These are phyloP conservation scores for Ustilago shanxiensis DNA, from an alignment of 1,284 basidiomycete genomes.

Conservation along the genomic window DNA sequence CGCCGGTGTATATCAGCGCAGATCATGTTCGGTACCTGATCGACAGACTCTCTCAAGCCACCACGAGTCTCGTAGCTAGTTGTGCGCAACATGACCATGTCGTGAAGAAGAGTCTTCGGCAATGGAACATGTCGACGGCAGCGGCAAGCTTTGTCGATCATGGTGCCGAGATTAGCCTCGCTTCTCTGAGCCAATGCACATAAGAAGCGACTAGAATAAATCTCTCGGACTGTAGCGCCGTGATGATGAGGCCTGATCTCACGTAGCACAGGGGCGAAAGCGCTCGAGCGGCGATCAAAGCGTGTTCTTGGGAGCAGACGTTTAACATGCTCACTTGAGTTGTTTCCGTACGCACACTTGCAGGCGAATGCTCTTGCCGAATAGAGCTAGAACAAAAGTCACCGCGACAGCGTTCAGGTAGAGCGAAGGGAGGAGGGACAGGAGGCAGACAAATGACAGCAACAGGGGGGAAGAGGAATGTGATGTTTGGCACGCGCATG, in stretches of 20 bases:
- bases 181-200: too few species aligned
- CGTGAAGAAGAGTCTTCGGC: conserved; percentile 11
- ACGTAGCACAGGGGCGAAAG: too few species aligned
- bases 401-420: not conserved
- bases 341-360: not conserved
- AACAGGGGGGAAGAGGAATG: conserved; percentile 8
- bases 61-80: not conserved
- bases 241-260: not conserved
- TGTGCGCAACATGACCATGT: not conserved
- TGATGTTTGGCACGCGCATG: conserved; percentile 6
- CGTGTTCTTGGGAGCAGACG: not conserved
- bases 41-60: conserved; percentile 12
- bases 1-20: not conserved
- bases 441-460: conserved; percentile 10
- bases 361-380: not conserved
- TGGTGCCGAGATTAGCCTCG: not conserved
- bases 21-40: conserved; percentile 23
- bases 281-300: not conserved
- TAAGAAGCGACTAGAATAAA: too few species aligned
- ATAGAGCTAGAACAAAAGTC: not conserved
- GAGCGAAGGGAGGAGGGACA: not conserved
- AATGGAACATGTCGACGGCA: conserved; percentile 43
- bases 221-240: too few species aligned
- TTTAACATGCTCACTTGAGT: too few species aligned
- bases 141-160: not conserved